Conservation (phyloP, 1,284 basidiomycete genomes). For the Irpex sp. region DNA sequence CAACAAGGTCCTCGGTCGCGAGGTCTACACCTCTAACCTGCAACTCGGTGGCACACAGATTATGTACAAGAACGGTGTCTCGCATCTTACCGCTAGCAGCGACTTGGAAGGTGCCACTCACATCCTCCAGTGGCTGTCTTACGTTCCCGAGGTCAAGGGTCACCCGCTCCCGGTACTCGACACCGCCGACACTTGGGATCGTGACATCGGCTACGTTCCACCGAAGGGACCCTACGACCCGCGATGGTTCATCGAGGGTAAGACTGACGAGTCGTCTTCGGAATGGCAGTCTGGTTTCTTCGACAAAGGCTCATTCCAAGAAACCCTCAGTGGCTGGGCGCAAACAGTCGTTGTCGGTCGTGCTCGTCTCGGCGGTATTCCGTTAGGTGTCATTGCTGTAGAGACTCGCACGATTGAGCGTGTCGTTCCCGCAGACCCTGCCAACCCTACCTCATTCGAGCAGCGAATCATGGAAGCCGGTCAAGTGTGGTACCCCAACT, state of each 20-base stretch:
- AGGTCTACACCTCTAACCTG: constrained; percentile 98
- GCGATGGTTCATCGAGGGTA: constrained; percentile 96
- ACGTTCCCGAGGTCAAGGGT: constrained; percentile 81
- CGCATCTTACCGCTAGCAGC: constrained; percentile 91
- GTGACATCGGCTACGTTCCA: constrained; percentile 86
- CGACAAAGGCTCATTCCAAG: constrained; percentile 95
- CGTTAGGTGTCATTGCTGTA: constrained; percentile 97
- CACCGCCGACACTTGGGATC: constrained; percentile 85
- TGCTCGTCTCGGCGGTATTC: constrained; percentile 94
- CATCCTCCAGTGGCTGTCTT: constrained; percentile 94
- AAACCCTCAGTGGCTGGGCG: constrained; percentile 95
- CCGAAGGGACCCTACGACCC: constrained; percentile 97
- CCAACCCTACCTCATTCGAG: constrained; percentile 96
- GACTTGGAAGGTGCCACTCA: constrained; percentile 93
- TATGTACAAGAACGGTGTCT: constrained; percentile 99
- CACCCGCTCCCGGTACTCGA: constrained; percentile 74
- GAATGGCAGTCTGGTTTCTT: constrained; percentile 91
- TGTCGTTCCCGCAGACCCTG: constrained; percentile 97
- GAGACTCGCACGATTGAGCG: constrained; percentile 98
- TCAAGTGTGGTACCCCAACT: constrained; percentile 99
- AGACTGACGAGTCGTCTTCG: constrained; percentile 76
- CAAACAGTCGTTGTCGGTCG: constrained; percentile 98
- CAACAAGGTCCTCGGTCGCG: constrained; percentile 98
- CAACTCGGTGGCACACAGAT: constrained; percentile 99
- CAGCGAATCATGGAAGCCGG: constrained; percentile 99